Percentiles rank a stretch among this genome's conserved stretches.
phyloP scores from a whole-genome alignment of 179 eudicot species.

The Spinacia oleracea region DNA sequence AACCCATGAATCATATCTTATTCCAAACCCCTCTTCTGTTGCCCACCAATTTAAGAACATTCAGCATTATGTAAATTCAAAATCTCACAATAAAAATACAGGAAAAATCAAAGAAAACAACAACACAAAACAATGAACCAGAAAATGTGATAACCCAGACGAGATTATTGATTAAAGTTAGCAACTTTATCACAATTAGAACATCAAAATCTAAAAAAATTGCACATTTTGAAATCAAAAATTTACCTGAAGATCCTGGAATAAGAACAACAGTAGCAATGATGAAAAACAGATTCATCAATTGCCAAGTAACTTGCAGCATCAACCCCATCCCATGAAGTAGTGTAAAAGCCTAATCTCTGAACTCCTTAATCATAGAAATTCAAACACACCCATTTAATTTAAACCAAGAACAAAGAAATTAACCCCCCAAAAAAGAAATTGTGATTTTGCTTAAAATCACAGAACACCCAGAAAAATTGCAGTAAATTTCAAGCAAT shows the following conservation, averaged over 20 bases:
- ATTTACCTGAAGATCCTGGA: slow-evolving; percentile 73
- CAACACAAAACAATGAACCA: background rate
- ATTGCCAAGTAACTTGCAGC: slow-evolving; percentile 40
- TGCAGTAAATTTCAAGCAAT: slow-evolving; percentile 50
- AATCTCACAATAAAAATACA: background rate
- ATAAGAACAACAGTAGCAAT: slow-evolving; percentile 37
- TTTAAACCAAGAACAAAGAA: slow-evolving; percentile 1
- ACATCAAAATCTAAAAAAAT: background rate
- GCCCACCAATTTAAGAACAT: background rate
- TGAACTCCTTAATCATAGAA: slow-evolving; percentile 24
- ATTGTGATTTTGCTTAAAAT: slow-evolving; percentile 51
- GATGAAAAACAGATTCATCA: slow-evolving; percentile 44
- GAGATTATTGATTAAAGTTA: background rate
- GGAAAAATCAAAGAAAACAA: background rate
- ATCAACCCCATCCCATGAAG: slow-evolving; percentile 63
- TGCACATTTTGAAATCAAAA: slow-evolving; percentile 15
- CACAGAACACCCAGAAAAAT: slow-evolving; percentile 48
- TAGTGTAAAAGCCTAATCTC: slow-evolving; percentile 10
- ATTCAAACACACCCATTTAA: slow-evolving; percentile 6
- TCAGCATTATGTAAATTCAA: slow-evolving; percentile 9
- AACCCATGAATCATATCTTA: slow-evolving; percentile 22
- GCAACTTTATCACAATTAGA: slow-evolving; percentile 11
- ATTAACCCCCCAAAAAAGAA: background rate
- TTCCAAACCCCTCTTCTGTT: background rate
- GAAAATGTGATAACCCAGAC: background rate